Base-by-base conservation (phyloP, 306 rosid genomes). In the Cicer yamashitae region DNA sequence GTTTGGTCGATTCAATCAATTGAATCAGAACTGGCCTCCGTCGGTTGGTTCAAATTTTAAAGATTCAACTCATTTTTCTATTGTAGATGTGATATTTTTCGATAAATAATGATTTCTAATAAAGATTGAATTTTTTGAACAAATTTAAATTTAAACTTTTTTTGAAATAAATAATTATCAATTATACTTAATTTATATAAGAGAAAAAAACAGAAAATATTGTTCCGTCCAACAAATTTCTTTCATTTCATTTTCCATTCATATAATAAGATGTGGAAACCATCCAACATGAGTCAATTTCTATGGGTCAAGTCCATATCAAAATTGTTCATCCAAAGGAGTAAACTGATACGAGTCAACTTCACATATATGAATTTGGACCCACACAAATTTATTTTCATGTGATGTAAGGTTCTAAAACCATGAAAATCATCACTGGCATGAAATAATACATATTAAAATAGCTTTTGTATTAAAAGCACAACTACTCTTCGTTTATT, bases 281-380 rank as follows among this genome's bases (percentile, higher is more conserved):
- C 46, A 79, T 38, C 34, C 76, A 72, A 59, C 38, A 47, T 59
- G 77, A 5, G 15, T 70, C 2, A 41, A 37, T 61, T 17, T 57
- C 25, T 18, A 17, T 44, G 52, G 66, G 2, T 51, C 12, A 52
- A 22, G 67, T 63, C 70, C 6, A 53, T 50, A 13, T 58, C 81
- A 59, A 69, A 22, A 45, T 20, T 39, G 22, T 51, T 62, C 66
- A 25, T 66, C 74, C 68, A 64, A 56, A 34, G 15, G 41, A 74
- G 67, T 39, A 58, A 66, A 50, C 44, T 46, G 64, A 40, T 67
- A 47, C 40, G 46, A 14, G 76, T 74, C 71, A 74, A 67, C 18
- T 67, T 80, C 76, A 73, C 13, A 69, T 38, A 71, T 38, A 71
- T 46, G 6, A 14, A 22, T 5, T 0, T 48, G 76, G 80, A 60